Conservation (phyloP, 2,329 filamentous ascomycete genomes). For the Penicillium glabrum region DNA sequence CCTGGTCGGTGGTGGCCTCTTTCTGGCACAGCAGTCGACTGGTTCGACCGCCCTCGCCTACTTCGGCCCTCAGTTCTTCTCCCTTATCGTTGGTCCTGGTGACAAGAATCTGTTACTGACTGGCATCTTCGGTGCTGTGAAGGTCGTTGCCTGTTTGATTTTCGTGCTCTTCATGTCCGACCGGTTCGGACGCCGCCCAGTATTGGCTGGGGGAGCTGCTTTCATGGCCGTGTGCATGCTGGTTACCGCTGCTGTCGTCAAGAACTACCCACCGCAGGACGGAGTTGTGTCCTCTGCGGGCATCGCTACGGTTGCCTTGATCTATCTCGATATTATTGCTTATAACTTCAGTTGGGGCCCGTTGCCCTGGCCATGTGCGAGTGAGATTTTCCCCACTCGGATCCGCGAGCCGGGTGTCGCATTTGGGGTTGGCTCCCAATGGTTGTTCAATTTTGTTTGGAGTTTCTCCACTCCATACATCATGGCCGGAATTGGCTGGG, state of each 20-base stretch:
- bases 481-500: slow-evolving; percentile 49
- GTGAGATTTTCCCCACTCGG: slow-evolving; percentile 40
- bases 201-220: slow-evolving; percentile 51
- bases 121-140: slow-evolving; percentile 55
- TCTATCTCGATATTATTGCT: slow-evolving; percentile 55
- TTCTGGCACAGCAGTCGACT: slow-evolving; percentile 55
- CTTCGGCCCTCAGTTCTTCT: slow-evolving; percentile 58
- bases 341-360: slow-evolving; percentile 46
- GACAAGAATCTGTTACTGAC: slow-evolving; percentile 51
- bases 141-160: slow-evolving; percentile 50
- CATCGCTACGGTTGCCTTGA: slow-evolving; percentile 54
- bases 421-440: slow-evolving; percentile 40
- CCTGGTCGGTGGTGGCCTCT: slow-evolving; percentile 47
- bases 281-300: slow-evolving; percentile 46
- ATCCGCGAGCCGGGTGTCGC: slow-evolving; percentile 43
- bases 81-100: slow-evolving; percentile 49
- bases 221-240: slow-evolving; percentile 49
- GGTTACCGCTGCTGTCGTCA: slow-evolving; percentile 49
- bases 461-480: slow-evolving; percentile 44
- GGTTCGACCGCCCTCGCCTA: slow-evolving; percentile 57
- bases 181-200: slow-evolving; percentile 51
- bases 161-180: slow-evolving; percentile 58
- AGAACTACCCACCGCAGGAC: slow-evolving; percentile 38
- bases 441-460: slow-evolving; percentile 44
- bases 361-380: slow-evolving; percentile 39